Percentiles rank a stretch among this genome's conserved stretches.
phyloP scores from a whole-genome alignment of 352 stramenopile species.

The Globisporangium canariense region DNA sequence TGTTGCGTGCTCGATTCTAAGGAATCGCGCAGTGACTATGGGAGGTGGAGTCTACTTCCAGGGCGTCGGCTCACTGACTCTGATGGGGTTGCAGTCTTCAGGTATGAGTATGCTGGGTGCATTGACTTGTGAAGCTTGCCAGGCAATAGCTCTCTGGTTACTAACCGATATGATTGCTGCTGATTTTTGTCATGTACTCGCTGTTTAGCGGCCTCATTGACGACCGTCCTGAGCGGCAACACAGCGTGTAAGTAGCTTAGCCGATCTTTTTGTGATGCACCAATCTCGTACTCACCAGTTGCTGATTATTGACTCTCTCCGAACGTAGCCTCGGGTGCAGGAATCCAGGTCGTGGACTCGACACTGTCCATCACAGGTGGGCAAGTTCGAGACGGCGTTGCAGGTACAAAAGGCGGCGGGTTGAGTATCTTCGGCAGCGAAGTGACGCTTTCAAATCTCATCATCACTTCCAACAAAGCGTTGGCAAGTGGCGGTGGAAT shows the following conservation, averaged over 20 bases:
- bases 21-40: not conserved
- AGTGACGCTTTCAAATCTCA: constrained; percentile 4
- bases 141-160: no score
- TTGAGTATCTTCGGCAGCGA: constrained; percentile 9
- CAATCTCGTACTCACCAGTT: not conserved
- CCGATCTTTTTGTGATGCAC: not conserved
- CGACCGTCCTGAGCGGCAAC: constrained; percentile 18
- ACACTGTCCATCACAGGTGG: constrained; percentile 17
- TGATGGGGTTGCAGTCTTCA: not conserved
- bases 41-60: constrained; percentile 10
- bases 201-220: not conserved
- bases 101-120: not conserved
- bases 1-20: not conserved
- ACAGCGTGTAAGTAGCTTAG: constrained; percentile 22
- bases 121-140: not conserved
- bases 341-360: constrained; percentile 24
- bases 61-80: constrained; percentile 1
- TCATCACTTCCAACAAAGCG: constrained; percentile 16
- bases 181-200: not conserved
- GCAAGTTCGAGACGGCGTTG: constrained; percentile 2
- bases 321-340: constrained; percentile 24
- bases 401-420: constrained; percentile 6
- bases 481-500: constrained; percentile 13
- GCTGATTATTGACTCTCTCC: not conserved
- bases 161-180: not conserved